Base-by-base conservation (phyloP, 2,329 filamentous ascomycete species). In the Xylaria multiplex region DNA sequence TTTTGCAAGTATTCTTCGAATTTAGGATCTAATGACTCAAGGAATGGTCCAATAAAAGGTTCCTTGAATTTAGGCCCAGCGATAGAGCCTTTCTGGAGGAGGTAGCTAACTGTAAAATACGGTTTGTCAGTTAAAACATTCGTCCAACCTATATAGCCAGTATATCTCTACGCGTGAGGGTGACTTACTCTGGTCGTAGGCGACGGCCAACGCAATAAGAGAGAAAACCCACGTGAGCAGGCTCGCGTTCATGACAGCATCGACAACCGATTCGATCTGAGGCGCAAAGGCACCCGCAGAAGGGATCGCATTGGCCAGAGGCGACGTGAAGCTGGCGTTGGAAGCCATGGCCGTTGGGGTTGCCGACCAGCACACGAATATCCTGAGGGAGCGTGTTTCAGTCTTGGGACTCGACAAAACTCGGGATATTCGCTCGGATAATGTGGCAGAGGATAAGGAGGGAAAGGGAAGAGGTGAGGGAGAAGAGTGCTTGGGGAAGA, bases 41-140 rank as follows among this genome's bases (percentile, higher is more conserved):
- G 85, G 80, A 99, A 98, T 5, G 96, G 95, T n/a, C 96, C 96
- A 79, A 98, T 93, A 76, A 96, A 95, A 48, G 92, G 92, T 65
- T 90, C 83, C 81, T 96, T 96, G 84, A 86, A 91, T 50, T 85
- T 73, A 32, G 92, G 92, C 45, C 92, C 92, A 58, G 86, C 88
- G 74, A 96, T 94, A 30, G 86, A 86, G 65, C 92, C 91, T 79
- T 95, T 95, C 73, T 88, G 87, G 75, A 85, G 83, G 71, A 93
- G 83, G 77, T 95, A 96, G 78, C 86, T 90, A 73, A 91, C 92
- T 96, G 74, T 54, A 75, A 42, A 24, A 57, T 24, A 71, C 65
- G 46, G 2, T 66, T 52, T 7, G 59, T 65, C 65, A 64, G 72
- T 66, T 55, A 14, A 46, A 60, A 22, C 40, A 45, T 48, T 42